These are phyloP conservation scores for Daphne laureola DNA, from an alignment of 441 rosid species.

Conservation along the genomic window DNA sequence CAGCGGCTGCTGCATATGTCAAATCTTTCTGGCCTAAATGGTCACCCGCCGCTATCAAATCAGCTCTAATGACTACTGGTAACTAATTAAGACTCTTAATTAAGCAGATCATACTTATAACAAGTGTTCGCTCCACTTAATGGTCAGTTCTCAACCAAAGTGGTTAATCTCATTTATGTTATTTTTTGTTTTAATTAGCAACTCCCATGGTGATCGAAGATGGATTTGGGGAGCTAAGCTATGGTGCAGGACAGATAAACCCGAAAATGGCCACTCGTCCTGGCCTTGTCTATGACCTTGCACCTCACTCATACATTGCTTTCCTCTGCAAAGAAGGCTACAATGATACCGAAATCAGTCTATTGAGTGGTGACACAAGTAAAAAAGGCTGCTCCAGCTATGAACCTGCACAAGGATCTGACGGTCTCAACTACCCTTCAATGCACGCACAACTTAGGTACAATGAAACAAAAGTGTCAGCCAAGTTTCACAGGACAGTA, in stretches of 20 bases:
- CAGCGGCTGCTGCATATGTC: conserved; percentile 57
- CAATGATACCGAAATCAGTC: conserved; percentile 37
- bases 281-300: conserved; percentile 44
- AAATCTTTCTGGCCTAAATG: conserved; percentile 56
- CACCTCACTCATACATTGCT: conserved; percentile 26
- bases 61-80: conserved; percentile 70
- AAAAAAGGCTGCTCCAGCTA: conserved; percentile 44
- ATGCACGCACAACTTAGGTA: conserved; percentile 36
- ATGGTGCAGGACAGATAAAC: conserved; percentile 60
- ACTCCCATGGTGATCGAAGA: conserved; percentile 49
- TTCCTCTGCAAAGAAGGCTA: conserved; percentile 59
- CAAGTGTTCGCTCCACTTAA: not conserved
- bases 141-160: not conserved
- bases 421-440: conserved; percentile 58
- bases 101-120: not conserved
- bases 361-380: conserved; percentile 32
- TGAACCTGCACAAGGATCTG: conserved; percentile 36
- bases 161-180: not conserved
- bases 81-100: not conserved
- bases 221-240: conserved; percentile 34
- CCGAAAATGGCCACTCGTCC: conserved; percentile 44
- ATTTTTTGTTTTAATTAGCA: conserved; percentile 32
- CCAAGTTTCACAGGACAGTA: conserved; percentile 39
- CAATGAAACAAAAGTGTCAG: conserved; percentile 19
- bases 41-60: conserved; percentile 60